phyloP scores from a whole-genome alignment of 2,329 filamentous ascomycete genomes.

The Cercospora beticola region DNA sequence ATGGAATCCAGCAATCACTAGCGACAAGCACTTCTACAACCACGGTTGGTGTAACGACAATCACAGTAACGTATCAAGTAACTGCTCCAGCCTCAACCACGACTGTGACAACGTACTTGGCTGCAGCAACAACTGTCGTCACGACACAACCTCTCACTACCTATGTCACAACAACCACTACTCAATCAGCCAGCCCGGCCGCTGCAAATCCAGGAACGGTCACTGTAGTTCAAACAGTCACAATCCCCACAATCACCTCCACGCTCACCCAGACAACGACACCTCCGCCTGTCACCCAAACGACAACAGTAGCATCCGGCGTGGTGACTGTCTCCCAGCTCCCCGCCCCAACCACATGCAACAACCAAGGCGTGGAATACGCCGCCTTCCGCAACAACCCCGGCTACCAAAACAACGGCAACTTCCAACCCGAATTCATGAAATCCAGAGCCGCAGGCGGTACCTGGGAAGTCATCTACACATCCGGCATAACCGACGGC shows the following conservation, averaged over 20 bases:
- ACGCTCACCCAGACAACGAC: conserved; percentile 5
- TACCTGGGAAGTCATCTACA: conserved; percentile 15
- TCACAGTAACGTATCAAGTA: background rate
- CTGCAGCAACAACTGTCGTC: background rate
- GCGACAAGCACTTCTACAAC: conserved; percentile 3
- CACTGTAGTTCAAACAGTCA: conserved; percentile 1
- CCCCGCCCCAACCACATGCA: conserved; percentile 16
- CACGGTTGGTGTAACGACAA: background rate
- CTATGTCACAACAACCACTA: background rate
- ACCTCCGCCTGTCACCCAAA: background rate
- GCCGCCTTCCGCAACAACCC: conserved; percentile 19
- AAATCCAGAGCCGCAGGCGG: conserved; percentile 11
- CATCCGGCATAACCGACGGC: conserved; percentile 1
- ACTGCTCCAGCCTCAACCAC: background rate
- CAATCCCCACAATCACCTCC: background rate
- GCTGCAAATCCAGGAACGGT: background rate
- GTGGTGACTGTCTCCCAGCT: background rate
- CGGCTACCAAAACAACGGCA: background rate
- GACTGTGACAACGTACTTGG: background rate
- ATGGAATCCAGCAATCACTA: background rate
- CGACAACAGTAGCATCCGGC: background rate
- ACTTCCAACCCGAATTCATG: conserved; percentile 17
- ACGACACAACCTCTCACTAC: conserved; percentile 1
- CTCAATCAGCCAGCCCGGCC: conserved; percentile 2
- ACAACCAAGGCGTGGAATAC: conserved; percentile 21